phyloP scores from a whole-genome alignment of 2,329 filamentous ascomycete species.

The Sarocladiaceae sp. region DNA sequence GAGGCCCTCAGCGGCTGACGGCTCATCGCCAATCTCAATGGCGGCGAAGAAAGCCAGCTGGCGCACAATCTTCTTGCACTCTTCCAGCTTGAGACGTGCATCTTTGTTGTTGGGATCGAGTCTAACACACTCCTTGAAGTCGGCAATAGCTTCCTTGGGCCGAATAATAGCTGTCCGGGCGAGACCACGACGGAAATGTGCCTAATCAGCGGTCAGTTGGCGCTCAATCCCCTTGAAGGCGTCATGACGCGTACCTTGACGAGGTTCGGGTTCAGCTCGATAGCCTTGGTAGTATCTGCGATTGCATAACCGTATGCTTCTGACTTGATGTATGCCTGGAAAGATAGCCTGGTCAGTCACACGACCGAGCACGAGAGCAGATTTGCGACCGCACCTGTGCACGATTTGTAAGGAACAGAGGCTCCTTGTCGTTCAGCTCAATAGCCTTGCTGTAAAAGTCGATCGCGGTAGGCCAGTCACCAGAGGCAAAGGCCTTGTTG shows the following conservation, averaged over 20 bases:
- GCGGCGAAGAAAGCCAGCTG: conserved; percentile 90
- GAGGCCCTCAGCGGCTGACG: conserved; percentile 85
- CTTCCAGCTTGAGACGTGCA: conserved; percentile 83
- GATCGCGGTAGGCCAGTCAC: conserved; percentile 81
- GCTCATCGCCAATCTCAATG: conserved; percentile 88
- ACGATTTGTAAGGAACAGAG: conserved; percentile 89
- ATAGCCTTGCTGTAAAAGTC: conserved; percentile 87
- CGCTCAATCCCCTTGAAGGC: not conserved
- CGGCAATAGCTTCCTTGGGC: conserved; percentile 81
- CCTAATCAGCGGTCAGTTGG: conserved; percentile 43
- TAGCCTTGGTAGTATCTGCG: conserved; percentile 82
- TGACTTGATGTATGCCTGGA: conserved; percentile 86
- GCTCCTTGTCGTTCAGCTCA: conserved; percentile 73
- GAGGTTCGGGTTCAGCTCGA: conserved; percentile 83
- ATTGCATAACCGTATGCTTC: conserved; percentile 94
- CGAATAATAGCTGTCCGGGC: conserved; percentile 88
- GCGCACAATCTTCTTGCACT: conserved; percentile 93
- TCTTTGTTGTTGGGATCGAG: conserved; percentile 86
- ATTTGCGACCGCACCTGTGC: conserved; percentile 65
- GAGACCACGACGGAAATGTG: conserved; percentile 89
- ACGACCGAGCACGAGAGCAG: conserved; percentile 27
- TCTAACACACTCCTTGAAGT: conserved; percentile 87
- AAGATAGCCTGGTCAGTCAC: conserved; percentile 37
- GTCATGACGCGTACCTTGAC: conserved; percentile 63
- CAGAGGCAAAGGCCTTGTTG: conserved; percentile 84